These are phyloP conservation scores for Crithidia expoeki DNA, from an alignment of 208 protist genomes.

Conservation along the genomic window DNA sequence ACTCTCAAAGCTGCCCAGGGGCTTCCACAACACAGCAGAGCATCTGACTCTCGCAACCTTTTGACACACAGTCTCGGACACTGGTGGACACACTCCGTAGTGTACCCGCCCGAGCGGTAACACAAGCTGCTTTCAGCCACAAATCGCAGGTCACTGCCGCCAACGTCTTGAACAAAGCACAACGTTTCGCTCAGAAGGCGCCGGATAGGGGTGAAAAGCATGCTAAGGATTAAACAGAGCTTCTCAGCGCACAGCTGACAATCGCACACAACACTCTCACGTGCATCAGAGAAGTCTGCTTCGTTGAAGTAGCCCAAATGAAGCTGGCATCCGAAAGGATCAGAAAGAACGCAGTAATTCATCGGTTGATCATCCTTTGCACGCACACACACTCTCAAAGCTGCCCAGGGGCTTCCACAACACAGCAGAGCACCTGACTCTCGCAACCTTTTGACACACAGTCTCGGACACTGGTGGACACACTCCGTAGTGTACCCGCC, in stretches of 20 bases:
- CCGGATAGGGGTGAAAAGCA: no score
- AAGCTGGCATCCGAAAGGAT: conserved; percentile 17
- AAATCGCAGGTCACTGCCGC: not conserved
- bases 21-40: not conserved
- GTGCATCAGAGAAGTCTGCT: conserved; percentile 19
- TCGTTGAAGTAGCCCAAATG: conserved; percentile 32
- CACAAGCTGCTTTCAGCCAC: conserved; percentile 59
- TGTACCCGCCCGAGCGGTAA: conserved; percentile 58
- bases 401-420: no score
- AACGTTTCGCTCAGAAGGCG: no score
- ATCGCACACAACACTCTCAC: not conserved
- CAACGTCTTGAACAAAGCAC: no score
- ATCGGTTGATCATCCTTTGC: conserved; percentile 28
- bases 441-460: conserved; percentile 79
- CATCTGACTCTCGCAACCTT: conserved; percentile 30
- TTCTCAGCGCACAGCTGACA: not conserved
- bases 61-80: conserved; percentile 82
- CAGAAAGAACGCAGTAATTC: conserved; percentile 43
- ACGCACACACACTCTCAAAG: not conserved
- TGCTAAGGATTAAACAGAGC: not conserved
- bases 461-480: conserved; percentile 41
- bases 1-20: no score
- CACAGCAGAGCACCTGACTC: not conserved
- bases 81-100: conserved; percentile 9
- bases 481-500: conserved; percentile 11